phyloP scores from a whole-genome alignment of 257 asterid species.

The Ligustrum vulgare region DNA sequence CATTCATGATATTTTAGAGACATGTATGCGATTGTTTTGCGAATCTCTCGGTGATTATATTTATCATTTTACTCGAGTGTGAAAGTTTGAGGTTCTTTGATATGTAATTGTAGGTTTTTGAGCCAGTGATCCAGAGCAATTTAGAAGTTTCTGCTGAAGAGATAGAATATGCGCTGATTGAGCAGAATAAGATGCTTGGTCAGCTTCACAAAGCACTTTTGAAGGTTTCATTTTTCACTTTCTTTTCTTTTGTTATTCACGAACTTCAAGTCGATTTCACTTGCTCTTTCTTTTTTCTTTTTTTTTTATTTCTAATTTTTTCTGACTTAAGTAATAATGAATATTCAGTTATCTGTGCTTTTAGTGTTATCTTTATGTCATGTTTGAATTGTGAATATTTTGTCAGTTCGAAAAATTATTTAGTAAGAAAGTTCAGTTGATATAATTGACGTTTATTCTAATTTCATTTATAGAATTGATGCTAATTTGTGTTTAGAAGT shows the following conservation, averaged over 20 bases:
- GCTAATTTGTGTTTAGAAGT: background rate
- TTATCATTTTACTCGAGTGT: conserved; percentile 4
- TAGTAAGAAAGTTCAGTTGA: too few relatives aligned
- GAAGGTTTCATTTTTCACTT: conserved; percentile 45
- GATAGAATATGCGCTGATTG: conserved; percentile 73
- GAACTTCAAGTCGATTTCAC: background rate
- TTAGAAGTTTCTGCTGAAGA: conserved; percentile 84
- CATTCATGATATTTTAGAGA: background rate
- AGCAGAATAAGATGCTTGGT: conserved; percentile 60
- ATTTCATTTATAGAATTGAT: conserved; percentile 8
- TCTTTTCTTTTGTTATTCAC: conserved; percentile 1
- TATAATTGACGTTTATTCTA: background rate
- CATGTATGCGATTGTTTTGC: background rate
- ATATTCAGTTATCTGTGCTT: background rate
- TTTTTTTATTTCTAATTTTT: too few relatives aligned
- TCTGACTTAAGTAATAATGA: background rate
- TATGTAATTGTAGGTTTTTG: conserved; percentile 55
- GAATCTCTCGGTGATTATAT: background rate
- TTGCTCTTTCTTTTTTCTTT: too few relatives aligned
- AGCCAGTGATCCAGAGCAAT: conserved; percentile 51
- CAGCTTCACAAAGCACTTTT: conserved; percentile 73
- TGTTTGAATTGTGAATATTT: conserved; percentile 2
- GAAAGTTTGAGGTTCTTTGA: conserved; percentile 8
- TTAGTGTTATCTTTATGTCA: background rate
- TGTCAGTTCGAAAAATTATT: background rate